Conservation (phyloP, 2,329 filamentous ascomycete genomes). For the Moelleriella libera region DNA sequence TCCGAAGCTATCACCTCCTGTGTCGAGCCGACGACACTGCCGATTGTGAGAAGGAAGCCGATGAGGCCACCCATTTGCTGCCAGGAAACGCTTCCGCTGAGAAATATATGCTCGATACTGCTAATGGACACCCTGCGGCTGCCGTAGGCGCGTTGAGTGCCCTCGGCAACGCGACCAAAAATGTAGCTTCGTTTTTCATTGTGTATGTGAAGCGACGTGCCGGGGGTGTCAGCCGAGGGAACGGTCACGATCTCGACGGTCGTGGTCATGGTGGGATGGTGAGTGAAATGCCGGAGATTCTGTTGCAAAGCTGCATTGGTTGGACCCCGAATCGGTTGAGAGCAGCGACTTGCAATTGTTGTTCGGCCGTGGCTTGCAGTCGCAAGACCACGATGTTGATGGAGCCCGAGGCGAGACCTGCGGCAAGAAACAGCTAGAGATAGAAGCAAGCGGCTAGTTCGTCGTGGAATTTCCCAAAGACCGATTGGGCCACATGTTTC, state of each 20-base stretch:
- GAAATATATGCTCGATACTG: slow-evolving; percentile 63
- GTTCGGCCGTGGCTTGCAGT: background rate
- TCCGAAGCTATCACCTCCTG: slow-evolving; percentile 18
- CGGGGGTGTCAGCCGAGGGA: slow-evolving; percentile 78
- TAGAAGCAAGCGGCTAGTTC: background rate
- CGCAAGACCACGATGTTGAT: background rate
- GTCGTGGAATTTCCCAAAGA: background rate
- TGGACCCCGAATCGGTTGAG: background rate
- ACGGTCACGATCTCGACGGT: slow-evolving; percentile 63
- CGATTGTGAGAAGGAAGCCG: slow-evolving; percentile 73
- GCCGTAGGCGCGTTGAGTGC: slow-evolving; percentile 63
- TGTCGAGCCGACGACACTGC: slow-evolving; percentile 45
- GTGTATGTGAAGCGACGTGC: slow-evolving; percentile 63
- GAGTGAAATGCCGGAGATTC: background rate
- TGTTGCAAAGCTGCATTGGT: background rate
- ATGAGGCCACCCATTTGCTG: slow-evolving; percentile 65
- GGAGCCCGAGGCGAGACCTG: background rate
- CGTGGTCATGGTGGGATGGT: slow-evolving; percentile 46
- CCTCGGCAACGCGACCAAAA: slow-evolving; percentile 72
- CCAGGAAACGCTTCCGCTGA: slow-evolving; percentile 70
- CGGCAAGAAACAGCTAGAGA: background rate
- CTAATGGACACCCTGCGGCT: slow-evolving; percentile 52
- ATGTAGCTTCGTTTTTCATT: slow-evolving; percentile 75
- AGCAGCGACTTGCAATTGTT: background rate
- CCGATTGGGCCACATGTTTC: background rate